Evolutionary conservation across 306 rosid genomes (phyloP).

Genomic region (Pterocarpus santalinus): DNA sequence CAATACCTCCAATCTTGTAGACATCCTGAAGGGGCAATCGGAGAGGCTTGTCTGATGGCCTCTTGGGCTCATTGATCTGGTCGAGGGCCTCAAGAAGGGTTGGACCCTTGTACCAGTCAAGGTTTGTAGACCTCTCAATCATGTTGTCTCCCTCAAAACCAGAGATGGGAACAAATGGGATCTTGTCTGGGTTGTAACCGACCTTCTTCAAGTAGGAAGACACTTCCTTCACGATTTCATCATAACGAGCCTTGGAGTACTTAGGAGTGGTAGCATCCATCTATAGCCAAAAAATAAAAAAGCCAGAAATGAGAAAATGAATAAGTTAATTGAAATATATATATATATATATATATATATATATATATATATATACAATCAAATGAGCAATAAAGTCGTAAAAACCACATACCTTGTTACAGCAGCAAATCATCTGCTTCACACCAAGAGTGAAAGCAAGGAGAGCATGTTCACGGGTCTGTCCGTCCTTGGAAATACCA

Average conservation of each 20-base stretch:
- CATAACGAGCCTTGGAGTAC: conserved; percentile 89
- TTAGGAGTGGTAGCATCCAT: conserved; percentile 96
- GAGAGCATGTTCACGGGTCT: conserved; percentile 95
- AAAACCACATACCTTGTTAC: conserved; percentile 70
- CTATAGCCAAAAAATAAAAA: conserved; percentile 21
- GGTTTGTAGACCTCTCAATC: conserved; percentile 92
- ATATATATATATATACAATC: too few relatives aligned
- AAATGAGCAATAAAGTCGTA: too few relatives aligned
- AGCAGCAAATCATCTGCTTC: conserved; percentile 93
- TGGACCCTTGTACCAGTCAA: conserved; percentile 99
- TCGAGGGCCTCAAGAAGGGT: conserved; percentile 95
- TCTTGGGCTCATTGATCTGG: conserved; percentile 77
- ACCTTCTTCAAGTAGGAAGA: conserved; percentile 93
- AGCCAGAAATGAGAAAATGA: not conserved
- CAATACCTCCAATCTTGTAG: conserved; percentile 97
- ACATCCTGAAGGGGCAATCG: conserved; percentile 95
- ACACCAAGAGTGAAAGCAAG: conserved; percentile 97
- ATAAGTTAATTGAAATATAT: not conserved
- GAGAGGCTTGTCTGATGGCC: conserved; percentile 92
- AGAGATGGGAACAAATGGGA: conserved; percentile 90
- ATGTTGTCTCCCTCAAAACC: conserved; percentile 96
- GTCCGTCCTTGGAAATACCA: conserved; percentile 96
- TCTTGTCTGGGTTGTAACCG: conserved; percentile 89
- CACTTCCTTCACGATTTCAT: conserved; percentile 93
- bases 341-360: too few relatives aligned